These are phyloP conservation scores for Malus asiatica DNA, from an alignment of 306 rosid species.

Conservation along the genomic window DNA sequence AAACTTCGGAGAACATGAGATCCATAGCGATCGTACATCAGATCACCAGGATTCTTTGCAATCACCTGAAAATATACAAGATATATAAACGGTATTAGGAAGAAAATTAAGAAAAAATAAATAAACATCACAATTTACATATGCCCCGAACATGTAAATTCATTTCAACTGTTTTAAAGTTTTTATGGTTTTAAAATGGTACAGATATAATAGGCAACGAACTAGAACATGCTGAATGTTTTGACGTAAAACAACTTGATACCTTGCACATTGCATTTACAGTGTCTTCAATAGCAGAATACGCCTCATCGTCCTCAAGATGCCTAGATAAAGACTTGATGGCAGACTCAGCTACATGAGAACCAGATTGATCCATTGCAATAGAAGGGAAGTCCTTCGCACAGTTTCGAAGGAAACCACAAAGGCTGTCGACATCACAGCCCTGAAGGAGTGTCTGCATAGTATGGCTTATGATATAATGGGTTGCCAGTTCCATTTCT, in stretches of 20 bases:
- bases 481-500: constrained; percentile 81
- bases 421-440: constrained; percentile 47
- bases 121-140: neutral
- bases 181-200: neutral
- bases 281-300: constrained; percentile 50
- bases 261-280: constrained; percentile 67
- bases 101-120: neutral
- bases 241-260: neutral
- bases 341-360: constrained; percentile 83
- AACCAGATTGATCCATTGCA: constrained; percentile 86
- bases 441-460: constrained; percentile 70
- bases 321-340: constrained; percentile 53
- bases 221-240: neutral
- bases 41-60: constrained; percentile 49
- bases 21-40: constrained; percentile 78
- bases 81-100: neutral
- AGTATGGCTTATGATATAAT: constrained; percentile 84
- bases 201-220: neutral
- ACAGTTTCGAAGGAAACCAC: constrained; percentile 52
- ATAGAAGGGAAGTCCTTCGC: constrained; percentile 55
- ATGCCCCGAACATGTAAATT: neutral
- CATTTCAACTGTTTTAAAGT: neutral
- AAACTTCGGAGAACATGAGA: constrained; percentile 90
- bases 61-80: constrained; percentile 40
- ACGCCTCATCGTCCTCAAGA: constrained; percentile 42